Base-by-base conservation (phyloP, 2,329 filamentous ascomycete genomes). In the Dryadomyces quercivorus region DNA sequence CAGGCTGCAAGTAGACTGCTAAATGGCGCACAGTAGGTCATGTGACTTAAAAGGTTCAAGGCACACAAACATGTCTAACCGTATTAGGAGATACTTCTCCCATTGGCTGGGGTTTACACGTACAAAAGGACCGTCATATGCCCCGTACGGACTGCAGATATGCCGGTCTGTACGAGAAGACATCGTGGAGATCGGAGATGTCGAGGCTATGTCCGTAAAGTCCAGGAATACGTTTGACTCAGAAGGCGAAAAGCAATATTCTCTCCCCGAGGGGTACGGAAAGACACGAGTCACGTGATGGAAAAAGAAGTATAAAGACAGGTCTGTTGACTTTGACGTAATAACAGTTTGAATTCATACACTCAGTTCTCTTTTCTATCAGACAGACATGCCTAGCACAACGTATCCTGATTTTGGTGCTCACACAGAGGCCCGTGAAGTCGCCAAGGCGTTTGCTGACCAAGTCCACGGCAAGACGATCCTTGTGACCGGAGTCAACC, bases 401-500 rank as follows among this genome's bases (percentile, higher is more conserved):
- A 50, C 48, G 10, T 34, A 50, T 36, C 13, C 48, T 2, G 34
- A 50, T 31, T 42, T 50, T 34, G 20, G 18, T 34, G 9, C 12
- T 3, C 21, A 50, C 4, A 50, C 48, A 8, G 48, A 50, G 36
- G 48, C 34, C n/a, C 34, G 31, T 5, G 48, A 50, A 18, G 48
- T 50, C n/a, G 48, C 48, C 34, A 22, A 50, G 15, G 1, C 18
- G 15, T 50, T 50, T 40, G 15, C 18, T 9, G 34, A 40, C 12
- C 10, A 15, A 2, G 36, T 73, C 55, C 60, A 53, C 5, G 69
- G 67, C 22, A 73, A 69, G 61, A 70, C 67, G 5, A 61, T 67
- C 9, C 46, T 67, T 3, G 59, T 67, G 6, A 71, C 69, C 0
- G 69, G 69, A 20, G 65, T 66, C 15, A 70, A 70, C 52, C 62